Percentiles rank a stretch among this genome's conserved stretches.
These are phyloP conservation scores for Vitis hybrid DNA, from an alignment of 177 flowering plant species.

Conservation along the genomic window DNA sequence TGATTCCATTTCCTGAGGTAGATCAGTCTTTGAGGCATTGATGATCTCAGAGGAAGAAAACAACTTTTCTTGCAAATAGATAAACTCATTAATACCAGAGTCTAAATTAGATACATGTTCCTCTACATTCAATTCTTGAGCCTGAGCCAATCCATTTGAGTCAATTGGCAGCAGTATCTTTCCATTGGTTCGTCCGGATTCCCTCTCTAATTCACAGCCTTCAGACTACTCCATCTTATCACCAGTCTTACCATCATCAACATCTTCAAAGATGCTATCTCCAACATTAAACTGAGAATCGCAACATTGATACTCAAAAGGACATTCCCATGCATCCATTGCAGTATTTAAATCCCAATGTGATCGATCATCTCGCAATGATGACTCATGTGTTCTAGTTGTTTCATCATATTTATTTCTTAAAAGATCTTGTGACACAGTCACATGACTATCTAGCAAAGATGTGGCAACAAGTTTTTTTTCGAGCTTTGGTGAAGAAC, in stretches of 20 bases:
- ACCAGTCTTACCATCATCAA: not conserved
- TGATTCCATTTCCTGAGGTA: no score
- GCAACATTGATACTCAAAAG: constrained; percentile 4
- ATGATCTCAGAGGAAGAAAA: no score
- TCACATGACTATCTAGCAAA: constrained; percentile 1
- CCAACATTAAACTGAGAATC: constrained; percentile 9
- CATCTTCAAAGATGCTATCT: constrained; percentile 8
- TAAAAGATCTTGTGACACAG: constrained; percentile 5
- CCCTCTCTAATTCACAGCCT: no score
- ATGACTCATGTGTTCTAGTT: constrained; percentile 1
- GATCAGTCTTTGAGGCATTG: no score
- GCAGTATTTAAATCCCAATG: constrained; percentile 60
- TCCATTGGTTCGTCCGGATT: no score
- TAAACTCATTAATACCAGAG: no score
- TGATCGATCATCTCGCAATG: constrained; percentile 38
- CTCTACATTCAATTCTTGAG: no score
- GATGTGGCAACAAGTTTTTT: constrained; percentile 8
- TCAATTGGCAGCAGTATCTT: no score
- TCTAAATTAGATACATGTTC: no score
- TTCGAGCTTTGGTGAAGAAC: constrained; percentile 8
- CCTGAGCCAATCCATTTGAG: no score
- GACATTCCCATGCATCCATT: constrained; percentile 55
- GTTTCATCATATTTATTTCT: constrained; percentile 13
- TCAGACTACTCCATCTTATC: constrained; percentile 9
- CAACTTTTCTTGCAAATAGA: no score